A percentile compares a stretch with the other conserved stretches of the same genome.
phyloP scores from a whole-genome alignment of 768 basidiomycete species.

The Boletus sp. region DNA sequence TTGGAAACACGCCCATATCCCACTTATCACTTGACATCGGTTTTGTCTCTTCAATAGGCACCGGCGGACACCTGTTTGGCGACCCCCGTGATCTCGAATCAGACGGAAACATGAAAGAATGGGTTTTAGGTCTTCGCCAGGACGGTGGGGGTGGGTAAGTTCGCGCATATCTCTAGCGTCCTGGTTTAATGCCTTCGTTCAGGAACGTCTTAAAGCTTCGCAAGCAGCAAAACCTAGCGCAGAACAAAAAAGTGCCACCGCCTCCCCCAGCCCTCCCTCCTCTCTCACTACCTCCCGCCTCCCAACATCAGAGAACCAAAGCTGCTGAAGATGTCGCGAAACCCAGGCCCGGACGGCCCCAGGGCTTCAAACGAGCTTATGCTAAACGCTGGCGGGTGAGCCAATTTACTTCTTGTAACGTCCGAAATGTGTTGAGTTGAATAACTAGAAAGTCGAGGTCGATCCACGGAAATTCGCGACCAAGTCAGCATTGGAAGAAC shows the following conservation, averaged over 20 bases:
- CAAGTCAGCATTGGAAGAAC: constrained; percentile 10
- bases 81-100: constrained; percentile 46
- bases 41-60: constrained; percentile 40
- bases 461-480: constrained; percentile 15
- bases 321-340: not conserved
- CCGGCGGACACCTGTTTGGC: constrained; percentile 44
- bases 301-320: not conserved
- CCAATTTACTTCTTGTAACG: not conserved
- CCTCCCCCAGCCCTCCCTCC: constrained; percentile 10
- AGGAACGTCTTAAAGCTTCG: constrained; percentile 47
- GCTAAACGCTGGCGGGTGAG: constrained; percentile 28
- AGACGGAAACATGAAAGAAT: constrained; percentile 40
- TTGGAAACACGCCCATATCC: constrained; percentile 38
- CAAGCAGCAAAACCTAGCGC: constrained; percentile 31
- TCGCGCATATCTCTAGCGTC: not conserved
- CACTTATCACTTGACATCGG: constrained; percentile 56
- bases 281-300: not conserved
- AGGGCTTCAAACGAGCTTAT: constrained; percentile 14
- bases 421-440: not conserved
- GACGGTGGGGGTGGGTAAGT: constrained; percentile 63
- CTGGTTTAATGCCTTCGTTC: not conserved
- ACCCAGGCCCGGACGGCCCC: constrained; percentile 4
- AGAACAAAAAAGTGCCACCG: constrained; percentile 3
- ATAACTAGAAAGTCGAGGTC: constrained; percentile 7
- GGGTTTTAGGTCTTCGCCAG: constrained; percentile 54